These are phyloP conservation scores for Mycosphaerella sp. DNA, from an alignment of 2,329 filamentous ascomycete genomes.

Conservation along the genomic window DNA sequence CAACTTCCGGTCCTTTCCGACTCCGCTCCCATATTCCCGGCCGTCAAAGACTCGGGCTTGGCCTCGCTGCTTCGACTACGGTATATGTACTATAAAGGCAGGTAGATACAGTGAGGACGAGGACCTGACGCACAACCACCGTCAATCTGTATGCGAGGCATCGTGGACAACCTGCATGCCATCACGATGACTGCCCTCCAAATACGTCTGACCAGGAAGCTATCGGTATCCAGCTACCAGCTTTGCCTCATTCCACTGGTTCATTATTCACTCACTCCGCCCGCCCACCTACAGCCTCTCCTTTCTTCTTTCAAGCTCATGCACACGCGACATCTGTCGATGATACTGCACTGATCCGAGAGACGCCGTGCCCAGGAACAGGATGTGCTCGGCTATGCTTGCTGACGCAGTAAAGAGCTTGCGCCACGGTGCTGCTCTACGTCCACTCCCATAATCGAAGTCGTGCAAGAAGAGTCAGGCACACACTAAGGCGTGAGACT, in stretches of 20 bases:
- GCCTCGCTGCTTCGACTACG: too few relatives aligned
- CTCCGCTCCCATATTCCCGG: neutral
- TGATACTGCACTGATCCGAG: neutral
- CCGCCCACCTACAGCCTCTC: neutral
- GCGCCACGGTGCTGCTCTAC: neutral
- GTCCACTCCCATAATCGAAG: too few relatives aligned
- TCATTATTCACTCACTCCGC: neutral
- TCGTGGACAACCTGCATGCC: neutral
- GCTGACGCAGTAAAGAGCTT: neutral
- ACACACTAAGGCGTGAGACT: too few relatives aligned
- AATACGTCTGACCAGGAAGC: neutral
- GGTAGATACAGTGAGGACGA: too few relatives aligned
- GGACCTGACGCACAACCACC: neutral
- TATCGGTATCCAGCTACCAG: neutral
- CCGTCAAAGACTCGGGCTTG: too few relatives aligned
- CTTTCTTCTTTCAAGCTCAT: neutral
- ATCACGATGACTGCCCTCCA: neutral
- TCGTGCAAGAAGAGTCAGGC: too few relatives aligned
- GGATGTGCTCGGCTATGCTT: neutral
- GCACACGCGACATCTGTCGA: neutral
- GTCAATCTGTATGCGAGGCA: neutral
- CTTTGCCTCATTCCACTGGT: neutral
- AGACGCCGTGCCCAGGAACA: neutral
- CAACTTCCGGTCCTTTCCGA: neutral
- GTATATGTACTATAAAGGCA: too few relatives aligned